phyloP scores from a whole-genome alignment of 495 filamentous ascomycete species.

The Bacidia rubella region DNA sequence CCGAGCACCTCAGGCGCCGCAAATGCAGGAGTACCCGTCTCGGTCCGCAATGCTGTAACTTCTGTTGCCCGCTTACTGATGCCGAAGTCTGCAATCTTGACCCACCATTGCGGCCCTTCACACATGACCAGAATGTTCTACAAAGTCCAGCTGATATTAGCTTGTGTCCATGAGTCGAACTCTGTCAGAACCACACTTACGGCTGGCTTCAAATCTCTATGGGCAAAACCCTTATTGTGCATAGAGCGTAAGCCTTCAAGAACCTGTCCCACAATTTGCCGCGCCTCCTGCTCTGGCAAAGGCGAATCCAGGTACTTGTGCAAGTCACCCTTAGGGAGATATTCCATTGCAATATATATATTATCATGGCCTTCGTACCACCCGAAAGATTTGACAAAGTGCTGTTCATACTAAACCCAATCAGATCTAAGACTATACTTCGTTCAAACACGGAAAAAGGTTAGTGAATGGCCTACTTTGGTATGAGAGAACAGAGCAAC shows the following conservation, averaged over 20 bases:
- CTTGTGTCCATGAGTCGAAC: not conserved
- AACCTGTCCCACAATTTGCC: constrained; percentile 28
- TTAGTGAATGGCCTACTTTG: too few relatives aligned
- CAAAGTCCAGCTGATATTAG: not conserved
- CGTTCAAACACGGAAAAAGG: too few relatives aligned
- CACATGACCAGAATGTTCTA: constrained; percentile 19
- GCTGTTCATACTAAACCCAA: not conserved
- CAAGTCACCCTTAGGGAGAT: constrained; percentile 25
- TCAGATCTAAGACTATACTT: not conserved
- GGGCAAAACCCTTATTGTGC: constrained; percentile 34
- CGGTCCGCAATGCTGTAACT: constrained; percentile 14
- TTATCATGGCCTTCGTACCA: constrained; percentile 26
- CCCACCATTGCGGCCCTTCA: constrained; percentile 22
- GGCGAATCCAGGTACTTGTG: constrained; percentile 15
- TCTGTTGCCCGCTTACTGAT: constrained; percentile 25
- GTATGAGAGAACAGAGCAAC: not conserved
- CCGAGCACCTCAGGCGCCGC: constrained; percentile 21
- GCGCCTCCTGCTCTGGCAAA: constrained; percentile 24
- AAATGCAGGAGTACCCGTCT: constrained; percentile 22
- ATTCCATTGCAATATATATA: constrained; percentile 32
- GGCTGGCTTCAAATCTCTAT: constrained; percentile 38
- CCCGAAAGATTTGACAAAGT: constrained; percentile 1
- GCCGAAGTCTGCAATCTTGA: constrained; percentile 37
- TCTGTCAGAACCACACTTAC: not conserved
- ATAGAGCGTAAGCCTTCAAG: constrained; percentile 32